Base-by-base conservation (phyloP, 257 asterid species). In the Thymus mandschuricus region DNA sequence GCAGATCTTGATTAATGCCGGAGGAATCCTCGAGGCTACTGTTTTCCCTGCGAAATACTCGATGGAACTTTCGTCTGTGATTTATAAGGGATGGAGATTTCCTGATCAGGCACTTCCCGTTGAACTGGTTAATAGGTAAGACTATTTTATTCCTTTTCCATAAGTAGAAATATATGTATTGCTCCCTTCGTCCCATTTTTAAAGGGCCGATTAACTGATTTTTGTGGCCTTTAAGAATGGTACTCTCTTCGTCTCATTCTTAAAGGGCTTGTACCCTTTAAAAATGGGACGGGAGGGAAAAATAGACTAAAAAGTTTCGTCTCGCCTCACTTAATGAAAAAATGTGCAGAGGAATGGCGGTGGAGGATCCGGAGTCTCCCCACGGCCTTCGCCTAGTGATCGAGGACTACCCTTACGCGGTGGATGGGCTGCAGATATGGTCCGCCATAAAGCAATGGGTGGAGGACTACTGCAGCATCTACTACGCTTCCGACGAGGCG, bases 21-120 rank as follows among this genome's bases (percentile, higher is more conserved):
- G 90, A 10, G 96, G 96, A 4, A 66, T 83, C 35, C 76, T 84
- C 54, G 96, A 89, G 77, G 50, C 45, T 6, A 82, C 87, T 0
- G 81, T 87, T 10, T 89, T 87, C 59, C 92, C 88, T 8, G 81
- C 73, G 5, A 85, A 59, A 43, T 87, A 80, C 61, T 46, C 90
- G 35, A 67, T 89, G 88, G 96, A 89, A 72, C 64, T 87, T 68
- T 80, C 94, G 2, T 45, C 94, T 13, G 75, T 35, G 6, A 60
- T 82, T 6, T 89, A 89, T 35, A 85, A 79, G 80, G 73, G 76
- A 10, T 87, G 94, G 94, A 63, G 15, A 15, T 87, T 89, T 55
- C 78, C 80, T 0, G 87, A 84, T 33, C 94, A 89, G 51, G 93
- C 94, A 9, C 91, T 89, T 46, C 94, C 96, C 0, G 77, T 45